A percentile compares a stretch with the other conserved stretches of the same genome.
Conservation (phyloP, 2,329 filamentous ascomycete genomes). For the Penicillium sp. region DNA sequence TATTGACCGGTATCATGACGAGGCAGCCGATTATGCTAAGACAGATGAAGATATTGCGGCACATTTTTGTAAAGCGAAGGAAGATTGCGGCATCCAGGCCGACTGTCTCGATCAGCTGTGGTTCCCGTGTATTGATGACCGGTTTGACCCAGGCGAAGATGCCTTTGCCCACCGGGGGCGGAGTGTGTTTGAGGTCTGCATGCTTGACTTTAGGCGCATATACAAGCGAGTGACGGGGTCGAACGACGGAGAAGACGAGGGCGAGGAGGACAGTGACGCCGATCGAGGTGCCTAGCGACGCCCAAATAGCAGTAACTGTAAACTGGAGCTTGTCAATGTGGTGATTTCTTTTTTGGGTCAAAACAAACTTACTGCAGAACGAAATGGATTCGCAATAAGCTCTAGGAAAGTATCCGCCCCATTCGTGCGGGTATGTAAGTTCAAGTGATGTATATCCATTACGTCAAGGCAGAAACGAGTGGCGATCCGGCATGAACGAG, state of each 20-base stretch:
- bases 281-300: constrained; percentile 76
- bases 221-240: constrained; percentile 86
- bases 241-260: constrained; percentile 79
- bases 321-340: constrained; percentile 43
- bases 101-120: constrained; percentile 72
- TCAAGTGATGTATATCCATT: constrained; percentile 27
- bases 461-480: constrained; percentile 20
- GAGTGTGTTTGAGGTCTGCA: constrained; percentile 84
- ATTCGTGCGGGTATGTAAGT: constrained; percentile 26
- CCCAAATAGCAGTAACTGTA: constrained; percentile 64
- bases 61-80: constrained; percentile 84
- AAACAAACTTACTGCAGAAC: constrained; percentile 38
- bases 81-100: constrained; percentile 92
- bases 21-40: constrained; percentile 70
- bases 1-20: constrained; percentile 79
- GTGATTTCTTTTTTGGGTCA: not conserved
- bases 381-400: constrained; percentile 47
- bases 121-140: constrained; percentile 73
- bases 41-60: constrained; percentile 79
- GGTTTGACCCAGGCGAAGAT: constrained; percentile 83
- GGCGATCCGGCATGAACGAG: constrained; percentile 16
- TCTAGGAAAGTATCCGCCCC: constrained; percentile 42
- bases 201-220: constrained; percentile 94
- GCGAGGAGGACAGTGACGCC: constrained; percentile 71
- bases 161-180: constrained; percentile 81